Conservation (phyloP, 345 rosid genomes). For the sweet orange (Citrus sinensis) region DVS_A1.0 CM039161.1:24145001-24145500, state of each 20-base stretch:
- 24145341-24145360: constrained; percentile 43
- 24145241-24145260: constrained; percentile 29
- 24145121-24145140: background rate
- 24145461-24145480: background rate
- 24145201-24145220: constrained; percentile 26
- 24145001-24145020: background rate
- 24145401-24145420: constrained; percentile 23
- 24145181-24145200: constrained; percentile 22
- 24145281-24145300: background rate
- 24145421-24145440: background rate
- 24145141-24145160: constrained; percentile 15
- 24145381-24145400: constrained; percentile 62
- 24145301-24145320: background rate
- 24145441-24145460: background rate
- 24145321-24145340: constrained; percentile 36
- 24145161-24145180: constrained; percentile 24
- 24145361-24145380: constrained; percentile 67
- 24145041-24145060: background rate
- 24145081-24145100: background rate
- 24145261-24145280: background rate
- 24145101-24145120: background rate
- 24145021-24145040: background rate
- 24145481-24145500: background rate
- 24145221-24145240: constrained; percentile 32
- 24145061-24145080: too few relatives aligned